phyloP scores from a whole-genome alignment of 768 basidiomycete species.

The Dentipellis fragilis region DNA sequence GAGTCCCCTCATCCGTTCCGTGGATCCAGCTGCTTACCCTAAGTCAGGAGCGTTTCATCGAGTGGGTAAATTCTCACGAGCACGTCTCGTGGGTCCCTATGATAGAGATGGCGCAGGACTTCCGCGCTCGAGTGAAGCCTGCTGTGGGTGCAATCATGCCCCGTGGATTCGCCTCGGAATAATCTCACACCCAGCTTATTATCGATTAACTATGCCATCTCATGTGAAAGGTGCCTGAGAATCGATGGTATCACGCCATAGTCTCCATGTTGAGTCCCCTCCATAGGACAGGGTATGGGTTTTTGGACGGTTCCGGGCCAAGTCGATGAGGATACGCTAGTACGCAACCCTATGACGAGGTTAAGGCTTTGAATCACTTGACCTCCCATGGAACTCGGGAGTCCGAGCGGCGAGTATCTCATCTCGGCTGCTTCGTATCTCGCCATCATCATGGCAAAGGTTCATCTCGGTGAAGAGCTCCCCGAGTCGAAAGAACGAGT shows the following conservation, averaged over 20 bases:
- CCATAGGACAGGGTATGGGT: too few species aligned
- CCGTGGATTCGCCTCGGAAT: background rate
- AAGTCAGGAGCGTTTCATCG: constrained; percentile 56
- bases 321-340: too few species aligned
- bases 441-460: background rate
- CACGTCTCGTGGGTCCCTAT: constrained; percentile 33
- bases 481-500: constrained; percentile 30
- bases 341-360: too few species aligned
- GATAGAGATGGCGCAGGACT: constrained; percentile 25
- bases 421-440: background rate
- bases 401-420: too few species aligned
- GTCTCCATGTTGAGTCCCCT: too few species aligned
- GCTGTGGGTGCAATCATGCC: constrained; percentile 21
- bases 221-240: too few species aligned
- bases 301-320: too few species aligned
- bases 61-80: constrained; percentile 63
- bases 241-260: too few species aligned
- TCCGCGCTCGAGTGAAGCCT: constrained; percentile 16
- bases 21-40: background rate
- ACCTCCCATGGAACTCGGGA: too few species aligned
- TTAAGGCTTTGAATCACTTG: too few species aligned
- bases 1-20: constrained; percentile 13
- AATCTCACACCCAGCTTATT: too few species aligned
- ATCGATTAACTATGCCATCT: too few species aligned
- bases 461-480: constrained; percentile 52